Evolutionary conservation across 176 grass and related monocot species (phyloP).

Genomic region (Oryza brachyantha): DNA sequence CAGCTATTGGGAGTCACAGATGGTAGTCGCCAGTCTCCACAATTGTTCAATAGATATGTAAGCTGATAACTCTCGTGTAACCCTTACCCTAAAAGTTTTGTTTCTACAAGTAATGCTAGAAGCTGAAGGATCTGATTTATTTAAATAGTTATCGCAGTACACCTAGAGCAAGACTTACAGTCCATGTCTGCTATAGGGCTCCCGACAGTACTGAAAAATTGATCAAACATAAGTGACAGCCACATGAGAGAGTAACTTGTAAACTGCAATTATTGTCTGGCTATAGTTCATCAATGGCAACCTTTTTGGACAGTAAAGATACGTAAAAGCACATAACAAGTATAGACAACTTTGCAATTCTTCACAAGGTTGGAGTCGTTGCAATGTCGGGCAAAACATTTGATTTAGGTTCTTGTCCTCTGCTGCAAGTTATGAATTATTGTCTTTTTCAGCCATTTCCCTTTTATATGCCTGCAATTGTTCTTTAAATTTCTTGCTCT

Average conservation of each 20-base stretch:
- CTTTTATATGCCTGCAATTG: conserved; percentile 74
- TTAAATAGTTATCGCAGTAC: neutral
- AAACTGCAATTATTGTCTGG: neutral
- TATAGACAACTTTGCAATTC: neutral
- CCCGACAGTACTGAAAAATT: neutral
- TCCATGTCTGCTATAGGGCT: neutral
- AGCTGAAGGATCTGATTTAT: conserved; percentile 6
- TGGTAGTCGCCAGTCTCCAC: conserved; percentile 36
- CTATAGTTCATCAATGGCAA: conserved; percentile 10
- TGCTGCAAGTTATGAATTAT: conserved; percentile 17
- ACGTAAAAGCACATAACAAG: neutral
- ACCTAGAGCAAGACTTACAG: neutral
- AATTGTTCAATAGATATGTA: neutral
- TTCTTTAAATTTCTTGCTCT: conserved; percentile 90
- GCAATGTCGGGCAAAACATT: conserved; percentile 1
- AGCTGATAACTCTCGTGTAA: neutral
- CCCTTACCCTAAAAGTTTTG: neutral
- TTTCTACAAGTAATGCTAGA: neutral
- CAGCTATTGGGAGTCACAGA: conserved; percentile 12
- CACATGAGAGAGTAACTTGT: neutral
- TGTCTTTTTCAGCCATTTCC: conserved; percentile 60
- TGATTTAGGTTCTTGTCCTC: neutral
- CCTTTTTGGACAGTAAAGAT: neutral
- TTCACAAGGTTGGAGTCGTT: conserved; percentile 1
- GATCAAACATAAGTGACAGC: neutral